Evolutionary conservation across 2,329 filamentous ascomycete species (phyloP).

Genomic region (Diplodia seriata): DNA sequence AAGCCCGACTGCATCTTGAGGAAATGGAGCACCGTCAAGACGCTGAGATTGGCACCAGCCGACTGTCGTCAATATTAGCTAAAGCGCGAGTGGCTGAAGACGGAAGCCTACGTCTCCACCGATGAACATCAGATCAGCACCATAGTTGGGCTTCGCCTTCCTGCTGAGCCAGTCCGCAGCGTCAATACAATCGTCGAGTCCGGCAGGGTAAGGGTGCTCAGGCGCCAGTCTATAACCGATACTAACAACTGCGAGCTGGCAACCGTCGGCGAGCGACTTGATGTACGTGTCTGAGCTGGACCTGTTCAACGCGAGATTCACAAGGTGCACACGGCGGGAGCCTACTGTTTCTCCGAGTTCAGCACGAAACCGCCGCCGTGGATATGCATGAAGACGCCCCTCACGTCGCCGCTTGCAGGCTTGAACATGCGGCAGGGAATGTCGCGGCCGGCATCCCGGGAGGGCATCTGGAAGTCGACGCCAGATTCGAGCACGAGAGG

Average conservation of each 20-base stretch:
- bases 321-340: constrained; percentile 4
- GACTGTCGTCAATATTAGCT: constrained; percentile 52
- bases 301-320: not conserved
- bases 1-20: constrained; percentile 50
- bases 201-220: constrained; percentile 64
- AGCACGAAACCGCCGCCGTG: constrained; percentile 61
- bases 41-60: constrained; percentile 60
- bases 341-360: constrained; percentile 50
- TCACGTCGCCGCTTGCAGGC: constrained; percentile 54
- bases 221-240: constrained; percentile 67
- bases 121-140: constrained; percentile 48
- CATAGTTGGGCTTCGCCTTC: constrained; percentile 53
- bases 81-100: constrained; percentile 53
- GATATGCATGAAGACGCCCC: constrained; percentile 62
- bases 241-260: constrained; percentile 58
- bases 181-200: constrained; percentile 64
- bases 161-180: constrained; percentile 61
- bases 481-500: constrained; percentile 56
- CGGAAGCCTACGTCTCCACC: constrained; percentile 41
- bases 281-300: constrained; percentile 56
- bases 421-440: constrained; percentile 62
- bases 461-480: constrained; percentile 58
- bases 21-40: constrained; percentile 57
- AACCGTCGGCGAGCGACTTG: constrained; percentile 58
- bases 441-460: constrained; percentile 57